Evolutionary conservation across 2,329 filamentous ascomycete species (phyloP).

Genomic region (Aspergillus aculeatus): DNA sequence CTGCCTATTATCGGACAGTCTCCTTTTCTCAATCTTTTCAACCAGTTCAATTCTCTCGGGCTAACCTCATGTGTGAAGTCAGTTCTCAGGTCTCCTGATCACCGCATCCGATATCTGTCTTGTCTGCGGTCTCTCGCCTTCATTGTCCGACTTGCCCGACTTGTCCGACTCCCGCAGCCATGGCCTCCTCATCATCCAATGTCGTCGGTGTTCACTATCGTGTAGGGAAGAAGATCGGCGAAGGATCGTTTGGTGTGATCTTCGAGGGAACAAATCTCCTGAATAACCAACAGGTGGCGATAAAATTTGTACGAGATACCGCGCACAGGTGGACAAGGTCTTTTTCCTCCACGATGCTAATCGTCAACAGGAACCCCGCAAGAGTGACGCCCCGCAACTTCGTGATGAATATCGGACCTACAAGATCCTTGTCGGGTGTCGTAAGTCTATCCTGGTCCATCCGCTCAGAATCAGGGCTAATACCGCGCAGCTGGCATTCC

Average conservation of each 20-base stretch:
- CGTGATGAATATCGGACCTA: slow-evolving; percentile 99
- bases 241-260: slow-evolving; percentile 97
- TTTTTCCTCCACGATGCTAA: slow-evolving; percentile 20
- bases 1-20: too few relatives aligned
- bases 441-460: slow-evolving; percentile 61
- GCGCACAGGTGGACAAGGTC: background rate
- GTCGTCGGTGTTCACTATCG: slow-evolving; percentile 98
- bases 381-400: slow-evolving; percentile 96
- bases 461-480: slow-evolving; percentile 34
- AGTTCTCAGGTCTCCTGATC: slow-evolving; percentile 16
- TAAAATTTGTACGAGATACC: slow-evolving; percentile 82
- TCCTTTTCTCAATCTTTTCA: too few relatives aligned
- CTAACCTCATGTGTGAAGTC: slow-evolving; percentile 22
- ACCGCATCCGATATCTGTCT: slow-evolving; percentile 12
- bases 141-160: background rate
- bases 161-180: slow-evolving; percentile 35
- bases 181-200: slow-evolving; percentile 90
- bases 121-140: slow-evolving; percentile 14
- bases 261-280: slow-evolving; percentile 98
- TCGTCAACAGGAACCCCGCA: slow-evolving; percentile 78
- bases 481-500: slow-evolving; percentile 78
- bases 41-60: background rate
- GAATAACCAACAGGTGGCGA: slow-evolving; percentile 98
- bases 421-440: slow-evolving; percentile 98
- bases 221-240: slow-evolving; percentile 98